Conservation (phyloP, 169 alveolate species). For the Eimeria mitis region DNA sequence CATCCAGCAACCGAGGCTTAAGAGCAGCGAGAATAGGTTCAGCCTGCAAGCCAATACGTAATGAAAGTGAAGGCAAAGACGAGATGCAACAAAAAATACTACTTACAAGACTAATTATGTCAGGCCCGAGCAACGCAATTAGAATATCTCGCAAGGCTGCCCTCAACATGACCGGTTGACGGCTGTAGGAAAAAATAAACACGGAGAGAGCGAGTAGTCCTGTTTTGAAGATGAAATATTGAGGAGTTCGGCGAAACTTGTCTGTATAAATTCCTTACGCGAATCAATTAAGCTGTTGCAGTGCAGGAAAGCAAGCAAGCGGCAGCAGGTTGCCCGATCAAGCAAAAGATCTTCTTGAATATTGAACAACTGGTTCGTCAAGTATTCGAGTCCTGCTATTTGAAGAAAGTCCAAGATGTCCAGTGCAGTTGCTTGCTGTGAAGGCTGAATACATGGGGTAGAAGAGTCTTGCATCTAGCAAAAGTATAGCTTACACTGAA, state of each 20-base stretch:
- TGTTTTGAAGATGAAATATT: neutral
- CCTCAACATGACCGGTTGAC: constrained; percentile 37
- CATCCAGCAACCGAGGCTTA: constrained; percentile 66
- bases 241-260: neutral
- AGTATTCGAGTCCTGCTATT: constrained; percentile 16
- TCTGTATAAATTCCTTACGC: neutral
- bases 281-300: constrained; percentile 65
- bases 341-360: constrained; percentile 40
- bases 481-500: constrained; percentile 30
- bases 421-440: constrained; percentile 67
- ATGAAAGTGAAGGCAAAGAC: neutral
- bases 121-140: constrained; percentile 49
- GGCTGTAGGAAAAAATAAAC: constrained; percentile 60
- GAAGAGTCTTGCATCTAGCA: neutral
- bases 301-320: constrained; percentile 53
- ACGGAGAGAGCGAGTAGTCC: constrained; percentile 72
- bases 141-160: constrained; percentile 52
- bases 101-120: constrained; percentile 47
- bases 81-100: neutral
- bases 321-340: constrained; percentile 63
- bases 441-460: constrained; percentile 5
- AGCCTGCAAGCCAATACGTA: neutral
- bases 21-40: constrained; percentile 68
- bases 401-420: constrained; percentile 54
- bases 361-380: constrained; percentile 22